Base-by-base conservation (phyloP, 768 basidiomycete species). In the Boletellus ananiceps region DNA sequence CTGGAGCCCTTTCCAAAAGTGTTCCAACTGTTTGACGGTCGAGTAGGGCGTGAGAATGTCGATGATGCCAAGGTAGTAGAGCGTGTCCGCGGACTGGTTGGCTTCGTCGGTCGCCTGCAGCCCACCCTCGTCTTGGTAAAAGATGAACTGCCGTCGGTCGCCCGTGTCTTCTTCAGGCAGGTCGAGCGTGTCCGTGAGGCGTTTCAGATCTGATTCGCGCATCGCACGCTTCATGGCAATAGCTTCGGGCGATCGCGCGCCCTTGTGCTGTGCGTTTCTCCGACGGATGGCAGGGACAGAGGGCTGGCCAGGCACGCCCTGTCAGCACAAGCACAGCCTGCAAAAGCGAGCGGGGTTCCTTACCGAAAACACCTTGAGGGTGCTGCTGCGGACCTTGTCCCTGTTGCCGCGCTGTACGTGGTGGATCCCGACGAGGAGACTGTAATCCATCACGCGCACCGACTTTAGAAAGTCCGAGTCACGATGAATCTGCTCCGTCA, bases 111-210 rank as follows among this genome's bases (percentile, higher is more conserved):
- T 96, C 32, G 93, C 91, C 29, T 87, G 78, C 38, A 95, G 63
- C 0, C 96, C 96, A 12, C 93, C 93, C 58, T 98, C 96, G 62
- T 99, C 94, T 59, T 94, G 91, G 63, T 96, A 97, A 69, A 99
- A 99, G 23, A 97, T 68, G 64, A 95, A 92, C 50, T 89, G 80
- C 21, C 79, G 68, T 31, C 80, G 67, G 31, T 67, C 68, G 32
- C 81, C 79, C 2, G 78, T 75, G 61, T 87, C 78, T 60, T 79
- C 70, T 59, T 86, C 85, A 0, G 81, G 85, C 25, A 84, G 73
- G 47, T 78, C 72, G 31, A 82, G 69, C 1, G 74, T 69, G 8
- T 65, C 69, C 32, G 70, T 84, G 2, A 93, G 71, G 2, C 79
- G 77, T 56, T 89, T 83, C 0, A 83, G 85, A 61, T 93, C 90